Percentiles rank a stretch among this genome's conserved stretches.
These are phyloP conservation scores for Beauveria varroae DNA, from an alignment of 2,329 filamentous ascomycete species.

Conservation along the genomic window DNA sequence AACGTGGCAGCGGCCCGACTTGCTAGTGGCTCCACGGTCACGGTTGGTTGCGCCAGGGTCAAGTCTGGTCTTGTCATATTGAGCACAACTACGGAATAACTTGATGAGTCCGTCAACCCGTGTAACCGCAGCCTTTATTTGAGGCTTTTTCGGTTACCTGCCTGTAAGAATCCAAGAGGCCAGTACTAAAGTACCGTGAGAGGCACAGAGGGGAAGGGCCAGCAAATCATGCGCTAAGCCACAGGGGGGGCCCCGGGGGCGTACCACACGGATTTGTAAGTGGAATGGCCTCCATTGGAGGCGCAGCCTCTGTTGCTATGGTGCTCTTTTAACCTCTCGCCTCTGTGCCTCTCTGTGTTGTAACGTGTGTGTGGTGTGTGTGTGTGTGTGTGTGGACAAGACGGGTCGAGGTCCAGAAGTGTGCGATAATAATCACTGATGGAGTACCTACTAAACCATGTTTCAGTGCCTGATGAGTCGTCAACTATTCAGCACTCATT, in stretches of 20 bases:
- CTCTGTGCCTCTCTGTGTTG: no score
- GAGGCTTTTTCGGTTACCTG: neutral
- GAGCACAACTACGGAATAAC: neutral
- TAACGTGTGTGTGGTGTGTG: no score
- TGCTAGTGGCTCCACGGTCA: slow-evolving; percentile 8
- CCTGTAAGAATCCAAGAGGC: neutral
- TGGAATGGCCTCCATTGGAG: neutral
- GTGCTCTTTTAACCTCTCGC: no score
- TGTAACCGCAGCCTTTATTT: neutral
- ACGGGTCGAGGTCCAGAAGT: no score
- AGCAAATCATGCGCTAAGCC: neutral
- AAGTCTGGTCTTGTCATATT: neutral
- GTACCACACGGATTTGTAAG: neutral
- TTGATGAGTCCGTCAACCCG: neutral
- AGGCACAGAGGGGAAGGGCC: neutral
- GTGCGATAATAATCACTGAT: no score
- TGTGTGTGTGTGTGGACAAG: no score
- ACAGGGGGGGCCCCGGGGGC: neutral
- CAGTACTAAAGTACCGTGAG: neutral
- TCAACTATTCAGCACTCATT: neutral
- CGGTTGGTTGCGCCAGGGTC: neutral
- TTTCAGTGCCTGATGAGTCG: slow-evolving; percentile 5
- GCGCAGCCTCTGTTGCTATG: no score
- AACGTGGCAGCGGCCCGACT: slow-evolving; percentile 11
- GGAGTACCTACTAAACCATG: neutral